These are phyloP conservation scores for Paragyromitra xinjiangensis DNA, from an alignment of 495 filamentous ascomycete genomes.

Conservation along the genomic window DNA sequence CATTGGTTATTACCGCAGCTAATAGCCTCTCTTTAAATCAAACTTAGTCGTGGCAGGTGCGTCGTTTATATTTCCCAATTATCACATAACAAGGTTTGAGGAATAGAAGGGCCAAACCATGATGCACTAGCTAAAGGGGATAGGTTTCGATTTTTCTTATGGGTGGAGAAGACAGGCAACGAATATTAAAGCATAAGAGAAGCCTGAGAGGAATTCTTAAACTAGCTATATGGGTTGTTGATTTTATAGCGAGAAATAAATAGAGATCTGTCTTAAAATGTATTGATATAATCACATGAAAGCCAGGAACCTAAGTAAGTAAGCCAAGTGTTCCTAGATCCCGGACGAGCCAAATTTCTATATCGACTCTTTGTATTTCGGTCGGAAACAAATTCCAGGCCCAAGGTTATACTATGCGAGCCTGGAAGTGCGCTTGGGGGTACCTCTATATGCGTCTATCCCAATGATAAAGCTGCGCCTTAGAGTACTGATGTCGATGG, in stretches of 20 bases:
- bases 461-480: too few relatives aligned
- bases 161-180: background rate
- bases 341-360: background rate
- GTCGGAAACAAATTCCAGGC: background rate
- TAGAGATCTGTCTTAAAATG: background rate
- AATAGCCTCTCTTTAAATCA: background rate
- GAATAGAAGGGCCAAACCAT: background rate
- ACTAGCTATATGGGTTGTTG: background rate
- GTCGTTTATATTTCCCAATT: background rate
- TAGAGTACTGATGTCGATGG: background rate
- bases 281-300: background rate
- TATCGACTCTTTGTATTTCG: background rate
- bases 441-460: background rate
- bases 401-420: background rate
- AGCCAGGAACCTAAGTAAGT: background rate
- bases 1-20: background rate
- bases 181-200: background rate
- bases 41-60: background rate
- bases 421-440: too few relatives aligned
- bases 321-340: background rate
- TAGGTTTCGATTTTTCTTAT: background rate
- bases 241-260: background rate
- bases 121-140: background rate
- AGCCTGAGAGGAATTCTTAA: background rate
- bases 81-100: background rate